Evolutionary conservation across 768 basidiomycete genomes (phyloP).

Genomic region (Mycena maculata): DNA sequence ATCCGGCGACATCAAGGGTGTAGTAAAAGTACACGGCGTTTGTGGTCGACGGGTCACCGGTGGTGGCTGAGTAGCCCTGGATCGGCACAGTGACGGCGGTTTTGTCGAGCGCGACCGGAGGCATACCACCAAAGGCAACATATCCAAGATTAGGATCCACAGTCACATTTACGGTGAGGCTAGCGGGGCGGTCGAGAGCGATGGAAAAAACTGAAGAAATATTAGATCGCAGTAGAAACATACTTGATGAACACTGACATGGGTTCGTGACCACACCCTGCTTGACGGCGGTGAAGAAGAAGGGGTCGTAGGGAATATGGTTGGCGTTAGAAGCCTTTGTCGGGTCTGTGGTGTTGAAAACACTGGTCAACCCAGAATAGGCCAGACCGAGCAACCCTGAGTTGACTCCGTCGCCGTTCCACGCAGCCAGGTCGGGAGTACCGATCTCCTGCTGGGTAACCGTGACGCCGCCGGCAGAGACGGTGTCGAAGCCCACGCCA

Average conservation of each 20-base stretch:
- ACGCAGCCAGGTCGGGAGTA: conserved; percentile 27
- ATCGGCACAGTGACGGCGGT: conserved; percentile 36
- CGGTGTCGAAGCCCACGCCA: conserved; percentile 36
- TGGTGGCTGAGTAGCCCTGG: conserved; percentile 31
- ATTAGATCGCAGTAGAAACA: not conserved
- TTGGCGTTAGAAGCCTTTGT: conserved; percentile 22
- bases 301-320: conserved; percentile 36
- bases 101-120: conserved; percentile 33
- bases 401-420: conserved; percentile 37
- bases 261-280: conserved; percentile 31
- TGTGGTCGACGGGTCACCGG: conserved; percentile 17
- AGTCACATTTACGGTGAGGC: conserved; percentile 7
- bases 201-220: conserved; percentile 37
- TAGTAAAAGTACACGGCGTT: conserved; percentile 32
- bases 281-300: conserved; percentile 38
- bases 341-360: conserved; percentile 36
- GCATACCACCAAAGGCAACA: conserved; percentile 39
- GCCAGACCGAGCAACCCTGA: conserved; percentile 36
- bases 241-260: conserved; percentile 25
- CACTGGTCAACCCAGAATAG: conserved; percentile 32
- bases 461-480: conserved; percentile 33
- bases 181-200: conserved; percentile 36
- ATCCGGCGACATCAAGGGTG: conserved; percentile 34
- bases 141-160: conserved; percentile 35
- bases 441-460: conserved; percentile 37